phyloP scores from a whole-genome alignment of 2,329 filamentous ascomycete species.

The Claviceps sp. region DNA sequence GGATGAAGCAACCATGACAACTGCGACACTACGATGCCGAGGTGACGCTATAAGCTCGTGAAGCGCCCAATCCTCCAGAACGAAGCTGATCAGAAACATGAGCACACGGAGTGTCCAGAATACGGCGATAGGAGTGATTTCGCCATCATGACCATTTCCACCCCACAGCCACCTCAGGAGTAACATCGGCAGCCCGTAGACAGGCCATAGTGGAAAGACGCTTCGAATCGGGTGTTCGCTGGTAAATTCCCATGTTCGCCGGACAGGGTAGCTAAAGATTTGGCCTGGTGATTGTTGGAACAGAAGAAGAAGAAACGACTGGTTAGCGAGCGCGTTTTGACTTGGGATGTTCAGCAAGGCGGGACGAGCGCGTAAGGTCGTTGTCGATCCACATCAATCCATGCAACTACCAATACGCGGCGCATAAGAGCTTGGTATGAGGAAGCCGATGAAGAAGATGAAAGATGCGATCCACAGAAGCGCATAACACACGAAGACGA shows the following conservation, averaged over 20 bases:
- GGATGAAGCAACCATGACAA: conserved; percentile 80
- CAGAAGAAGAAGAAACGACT: neutral
- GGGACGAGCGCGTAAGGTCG: neutral
- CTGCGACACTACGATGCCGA: conserved; percentile 56
- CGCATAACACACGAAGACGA: neutral
- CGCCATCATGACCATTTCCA: conserved; percentile 62
- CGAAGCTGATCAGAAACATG: conserved; percentile 93
- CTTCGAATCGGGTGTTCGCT: conserved; percentile 79
- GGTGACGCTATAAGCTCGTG: conserved; percentile 75
- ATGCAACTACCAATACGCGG: neutral
- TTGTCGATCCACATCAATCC: neutral
- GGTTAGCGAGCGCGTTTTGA: neutral
- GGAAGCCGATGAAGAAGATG: neutral
- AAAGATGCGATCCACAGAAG: neutral
- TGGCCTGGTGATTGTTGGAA: conserved; percentile 44
- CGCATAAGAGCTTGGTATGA: neutral
- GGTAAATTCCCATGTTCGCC: conserved; percentile 92
- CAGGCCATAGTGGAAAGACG: conserved; percentile 90
- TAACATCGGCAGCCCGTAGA: conserved; percentile 89
- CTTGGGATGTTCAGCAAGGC: neutral
- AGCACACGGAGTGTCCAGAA: conserved; percentile 80
- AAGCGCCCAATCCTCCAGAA: conserved; percentile 94
- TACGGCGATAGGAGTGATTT: conserved; percentile 69
- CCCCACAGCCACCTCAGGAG: conserved; percentile 86
- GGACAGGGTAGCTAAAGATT: conserved; percentile 83